Evolutionary conservation across 768 basidiomycete genomes (phyloP).

Genomic region (Collybia mongolica): DNA sequence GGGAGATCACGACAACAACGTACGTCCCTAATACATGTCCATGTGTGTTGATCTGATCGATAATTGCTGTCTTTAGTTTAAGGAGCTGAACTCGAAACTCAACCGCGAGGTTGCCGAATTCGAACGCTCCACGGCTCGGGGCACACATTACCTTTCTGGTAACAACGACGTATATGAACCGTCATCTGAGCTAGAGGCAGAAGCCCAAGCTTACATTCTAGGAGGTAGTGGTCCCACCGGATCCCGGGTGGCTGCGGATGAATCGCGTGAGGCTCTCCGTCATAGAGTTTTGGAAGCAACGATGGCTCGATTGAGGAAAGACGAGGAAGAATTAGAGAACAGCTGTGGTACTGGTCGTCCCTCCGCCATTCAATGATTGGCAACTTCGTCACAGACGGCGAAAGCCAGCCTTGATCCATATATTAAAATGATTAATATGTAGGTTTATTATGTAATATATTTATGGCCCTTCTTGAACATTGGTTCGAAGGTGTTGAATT

Average conservation of each 20-base stretch:
- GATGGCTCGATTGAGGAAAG: constrained; percentile 52
- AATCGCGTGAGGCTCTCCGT: constrained; percentile 60
- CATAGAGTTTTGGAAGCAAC: constrained; percentile 58
- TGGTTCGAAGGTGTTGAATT: too few species aligned
- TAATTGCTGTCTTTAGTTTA: constrained; percentile 51
- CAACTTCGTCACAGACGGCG: too few species aligned
- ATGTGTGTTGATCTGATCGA: not conserved
- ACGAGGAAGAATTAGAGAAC: constrained; percentile 72
- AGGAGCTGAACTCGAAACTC: constrained; percentile 69
- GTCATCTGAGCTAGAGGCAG: constrained; percentile 54
- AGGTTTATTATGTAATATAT: too few species aligned
- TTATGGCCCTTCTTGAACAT: too few species aligned
- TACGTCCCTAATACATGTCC: constrained; percentile 30
- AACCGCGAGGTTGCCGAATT: constrained; percentile 73
- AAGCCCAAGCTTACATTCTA: constrained; percentile 45
- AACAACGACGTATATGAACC: constrained; percentile 49
- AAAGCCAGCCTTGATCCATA: too few species aligned
- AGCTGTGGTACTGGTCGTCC: constrained; percentile 58
- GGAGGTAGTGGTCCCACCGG: constrained; percentile 41
- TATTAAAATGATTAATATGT: too few species aligned
- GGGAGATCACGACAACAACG: constrained; percentile 72
- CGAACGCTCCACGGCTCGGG: constrained; percentile 49
- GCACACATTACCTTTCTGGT: constrained; percentile 52
- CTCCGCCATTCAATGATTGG: too few species aligned
- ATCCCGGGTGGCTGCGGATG: constrained; percentile 19